Evolutionary conservation across 1,139 yeast genomes (phyloP).

Genomic region (Candida smagusa): DNA sequence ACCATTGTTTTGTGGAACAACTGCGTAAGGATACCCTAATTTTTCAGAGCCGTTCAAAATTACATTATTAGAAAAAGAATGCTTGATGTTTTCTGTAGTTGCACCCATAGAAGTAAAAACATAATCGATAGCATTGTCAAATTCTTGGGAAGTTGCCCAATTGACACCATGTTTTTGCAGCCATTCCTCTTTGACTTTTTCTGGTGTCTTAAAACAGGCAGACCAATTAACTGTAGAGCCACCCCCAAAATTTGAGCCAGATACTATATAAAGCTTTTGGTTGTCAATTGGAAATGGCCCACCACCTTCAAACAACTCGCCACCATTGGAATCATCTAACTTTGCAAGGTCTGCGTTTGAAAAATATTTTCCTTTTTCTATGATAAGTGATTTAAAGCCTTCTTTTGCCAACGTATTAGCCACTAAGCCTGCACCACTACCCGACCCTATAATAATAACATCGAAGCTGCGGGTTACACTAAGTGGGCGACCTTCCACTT

Average conservation of each 20-base stretch:
- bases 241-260: conserved; percentile 60
- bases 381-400: conserved; percentile 45
- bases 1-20: conserved; percentile 51
- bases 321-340: conserved; percentile 39
- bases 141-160: conserved; percentile 45
- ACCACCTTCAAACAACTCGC: conserved; percentile 37
- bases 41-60: conserved; percentile 44
- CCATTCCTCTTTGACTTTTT: conserved; percentile 55
- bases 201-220: conserved; percentile 54
- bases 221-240: conserved; percentile 63
- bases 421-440: conserved; percentile 56
- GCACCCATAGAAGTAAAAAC: conserved; percentile 54
- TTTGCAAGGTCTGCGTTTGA: conserved; percentile 30
- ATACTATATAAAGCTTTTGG: conserved; percentile 41
- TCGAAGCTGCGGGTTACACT: conserved; percentile 35
- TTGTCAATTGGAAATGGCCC: conserved; percentile 33
- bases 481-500: conserved; percentile 27
- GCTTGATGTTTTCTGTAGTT: conserved; percentile 35
- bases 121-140: conserved; percentile 46
- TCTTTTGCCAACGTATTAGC: conserved; percentile 48
- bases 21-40: conserved; percentile 42
- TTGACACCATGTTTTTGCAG: conserved; percentile 44
- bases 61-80: conserved; percentile 46
- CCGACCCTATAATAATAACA: conserved; percentile 53
- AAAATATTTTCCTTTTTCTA: conserved; percentile 53